Percentiles rank a stretch among this genome's conserved stretches.
Conservation (phyloP, 805 yeast genomes). For the Blastobotrys attinorum region DNA sequence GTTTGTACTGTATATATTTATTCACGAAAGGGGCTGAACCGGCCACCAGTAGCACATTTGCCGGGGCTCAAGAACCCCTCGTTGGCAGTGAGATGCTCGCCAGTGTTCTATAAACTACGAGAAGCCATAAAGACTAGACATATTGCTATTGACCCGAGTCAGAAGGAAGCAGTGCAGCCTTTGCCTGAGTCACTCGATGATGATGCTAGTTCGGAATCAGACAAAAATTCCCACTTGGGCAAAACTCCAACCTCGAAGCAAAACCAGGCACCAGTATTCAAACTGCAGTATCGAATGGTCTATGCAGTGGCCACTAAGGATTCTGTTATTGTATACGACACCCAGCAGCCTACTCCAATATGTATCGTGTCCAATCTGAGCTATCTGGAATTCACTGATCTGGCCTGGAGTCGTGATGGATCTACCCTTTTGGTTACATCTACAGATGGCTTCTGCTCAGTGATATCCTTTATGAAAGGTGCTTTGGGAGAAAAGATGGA, state of each 20-base stretch:
- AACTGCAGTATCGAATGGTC: conserved; percentile 68
- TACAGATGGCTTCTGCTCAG: conserved; percentile 88
- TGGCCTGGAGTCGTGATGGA: conserved; percentile 81
- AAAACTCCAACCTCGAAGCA: not conserved
- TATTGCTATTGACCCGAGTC: conserved; percentile 1
- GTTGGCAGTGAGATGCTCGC: conserved; percentile 71
- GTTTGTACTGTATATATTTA: conserved; percentile 81
- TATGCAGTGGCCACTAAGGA: conserved; percentile 94
- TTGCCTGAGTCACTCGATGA: conserved; percentile 3
- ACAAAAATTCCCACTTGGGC: not conserved
- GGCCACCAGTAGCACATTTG: conserved; percentile 67
- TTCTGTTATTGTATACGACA: conserved; percentile 73
- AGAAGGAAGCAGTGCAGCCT: not conserved
- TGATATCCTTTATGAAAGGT: conserved; percentile 43
- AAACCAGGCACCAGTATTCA: conserved; percentile 33
- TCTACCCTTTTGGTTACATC: conserved; percentile 61
- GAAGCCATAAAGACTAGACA: conserved; percentile 4
- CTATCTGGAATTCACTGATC: conserved; percentile 80
- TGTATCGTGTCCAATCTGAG: conserved; percentile 75
- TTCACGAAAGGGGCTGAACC: conserved; percentile 58
- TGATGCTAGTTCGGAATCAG: not conserved
- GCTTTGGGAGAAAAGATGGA: conserved; percentile 43
- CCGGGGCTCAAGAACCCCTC: conserved; percentile 82
- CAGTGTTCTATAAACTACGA: conserved; percentile 44
- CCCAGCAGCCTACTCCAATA: conserved; percentile 59